A percentile compares a stretch with the other conserved stretches of the same genome.
These are phyloP conservation scores for Durusdinium trenchii DNA, from an alignment of 73 alveolate species.

Conservation along the genomic window DNA sequence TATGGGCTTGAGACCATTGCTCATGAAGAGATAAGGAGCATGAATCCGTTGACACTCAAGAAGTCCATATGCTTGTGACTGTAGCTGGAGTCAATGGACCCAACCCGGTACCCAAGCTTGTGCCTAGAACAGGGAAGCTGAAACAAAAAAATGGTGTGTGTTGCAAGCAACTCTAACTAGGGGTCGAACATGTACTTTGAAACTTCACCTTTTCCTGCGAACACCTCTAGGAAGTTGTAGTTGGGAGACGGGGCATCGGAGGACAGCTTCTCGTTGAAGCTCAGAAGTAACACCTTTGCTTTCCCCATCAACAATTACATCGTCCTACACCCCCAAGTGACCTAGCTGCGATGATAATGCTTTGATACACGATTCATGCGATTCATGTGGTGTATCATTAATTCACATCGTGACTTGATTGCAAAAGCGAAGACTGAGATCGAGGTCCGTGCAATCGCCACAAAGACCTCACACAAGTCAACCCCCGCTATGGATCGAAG, in stretches of 20 bases:
- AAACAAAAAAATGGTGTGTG: neutral
- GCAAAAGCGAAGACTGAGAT: too few relatives aligned
- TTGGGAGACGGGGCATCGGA: neutral
- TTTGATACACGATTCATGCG: neutral
- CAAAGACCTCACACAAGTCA: neutral
- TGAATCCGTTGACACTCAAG: neutral
- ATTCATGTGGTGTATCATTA: too few relatives aligned
- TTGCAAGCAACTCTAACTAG: neutral
- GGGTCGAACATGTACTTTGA: neutral
- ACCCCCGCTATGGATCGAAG: neutral
- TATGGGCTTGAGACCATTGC: neutral
- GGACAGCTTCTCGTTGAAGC: neutral
- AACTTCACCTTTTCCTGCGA: neutral
- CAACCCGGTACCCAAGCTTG: neutral
- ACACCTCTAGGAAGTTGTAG: neutral
- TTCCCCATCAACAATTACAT: too few relatives aligned
- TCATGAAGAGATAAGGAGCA: neutral
- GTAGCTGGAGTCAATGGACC: neutral
- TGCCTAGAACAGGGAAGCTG: neutral
- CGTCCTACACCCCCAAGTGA: neutral
- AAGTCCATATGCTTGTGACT: neutral
- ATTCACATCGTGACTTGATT: too few relatives aligned
- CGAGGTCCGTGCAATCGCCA: neutral
- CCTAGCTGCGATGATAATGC: neutral
- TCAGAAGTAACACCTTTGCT: neutral